Evolutionary conservation across 2,329 filamentous ascomycete genomes (phyloP), one percentile per base, ranked within the genome.

Genomic region (Beauveria sp.): DNA sequence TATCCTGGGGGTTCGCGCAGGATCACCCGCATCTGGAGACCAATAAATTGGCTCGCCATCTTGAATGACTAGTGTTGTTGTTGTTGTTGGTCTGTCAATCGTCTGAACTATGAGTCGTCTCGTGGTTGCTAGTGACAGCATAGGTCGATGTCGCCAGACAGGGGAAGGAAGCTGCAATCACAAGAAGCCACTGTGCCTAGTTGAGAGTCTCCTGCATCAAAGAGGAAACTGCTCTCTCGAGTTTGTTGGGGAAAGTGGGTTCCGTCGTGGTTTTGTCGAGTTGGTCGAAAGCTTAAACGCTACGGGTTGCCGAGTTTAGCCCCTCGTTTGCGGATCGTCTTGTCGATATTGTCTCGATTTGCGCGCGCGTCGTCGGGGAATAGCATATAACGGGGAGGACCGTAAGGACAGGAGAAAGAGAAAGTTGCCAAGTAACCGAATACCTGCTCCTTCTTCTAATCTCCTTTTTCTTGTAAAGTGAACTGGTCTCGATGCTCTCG

Each of bases 21-120:
- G 42, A 87, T 88, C 69, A 95, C 87, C 64, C 86, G 77, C 75
- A 95, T 90, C 64, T 88, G 86, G 73, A 90, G 83, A 64, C 90
- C 90, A 69, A 91, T 85, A 72, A 93, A 91, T 70, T 86, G 80
- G 63, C 81, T 80, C 54, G 87, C 85, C 75, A 76, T 76, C 48
- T 48, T 71, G 60, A 49, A 26, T n/a, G 20, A 16, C 6, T 28
- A 5, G 50, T 10, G n/a, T n/a, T 16, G 8, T 48, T n/a, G 9
- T 42, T 62, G 18, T 48, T n/a, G 9, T 42, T 62, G 18, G 14
- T 55, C 46, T 20, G n/a, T 34, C 10, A 16, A 18, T 20, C 18
- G 54, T 31, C n/a, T 46, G 22, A 14, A 16, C 22, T 24, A 28
- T 34, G 26, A 46, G 10, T 46, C 50, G 45, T 43, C 18, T 26